Base-by-base conservation (phyloP, 805 yeast species). In the Zygosaccharomyces kombuchaensis region DNA sequence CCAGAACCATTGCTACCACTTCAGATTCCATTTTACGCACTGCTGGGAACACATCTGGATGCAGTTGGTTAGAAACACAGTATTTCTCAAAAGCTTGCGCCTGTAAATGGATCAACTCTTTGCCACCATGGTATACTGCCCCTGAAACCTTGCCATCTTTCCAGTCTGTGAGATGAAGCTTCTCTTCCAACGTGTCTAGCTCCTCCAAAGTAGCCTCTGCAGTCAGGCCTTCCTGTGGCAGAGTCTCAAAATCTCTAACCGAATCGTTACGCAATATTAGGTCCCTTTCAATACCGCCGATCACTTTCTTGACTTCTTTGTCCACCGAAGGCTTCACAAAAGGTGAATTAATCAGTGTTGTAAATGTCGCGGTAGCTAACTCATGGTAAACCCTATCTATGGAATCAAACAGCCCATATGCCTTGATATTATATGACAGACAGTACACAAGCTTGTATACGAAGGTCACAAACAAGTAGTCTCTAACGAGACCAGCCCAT, bases 21-120 rank as follows among this genome's bases (percentile, higher is more conserved):
- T 93, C 98, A 6, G 96, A 72, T 62, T 91, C 99, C 96, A 91
- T 90, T 65, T 91, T 89, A 35, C 99, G 79, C 6, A 91, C 86
- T 5, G 95, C 98, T 0, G 98, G 99, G 61, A 91, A 91, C 3
- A 89, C 93, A 66, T 91, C 98, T 0, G 99, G 99, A 63, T 91
- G 99, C 42, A 91, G 72, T 67, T 93, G 99, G 67, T 93, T 91
- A 2, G 97, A 88, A 19, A 90, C 89, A 5, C 93, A 79, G 64
- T 78, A 90, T 58, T 76, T 76, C 43, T 80, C 76, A 63, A 80
- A 90, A 0, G 96, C 93, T 45, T 75, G 66, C 7, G 93, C 69
- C 66, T 93, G 98, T 30, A 93, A 70, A 31, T 75, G 69, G 31
- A 85, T 72, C 44, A 91, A 67, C 26, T 85, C 87, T n/a, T 74